phyloP scores from a whole-genome alignment of 2,329 filamentous ascomycete genomes.

The Mollisiaceae sp. region DNA sequence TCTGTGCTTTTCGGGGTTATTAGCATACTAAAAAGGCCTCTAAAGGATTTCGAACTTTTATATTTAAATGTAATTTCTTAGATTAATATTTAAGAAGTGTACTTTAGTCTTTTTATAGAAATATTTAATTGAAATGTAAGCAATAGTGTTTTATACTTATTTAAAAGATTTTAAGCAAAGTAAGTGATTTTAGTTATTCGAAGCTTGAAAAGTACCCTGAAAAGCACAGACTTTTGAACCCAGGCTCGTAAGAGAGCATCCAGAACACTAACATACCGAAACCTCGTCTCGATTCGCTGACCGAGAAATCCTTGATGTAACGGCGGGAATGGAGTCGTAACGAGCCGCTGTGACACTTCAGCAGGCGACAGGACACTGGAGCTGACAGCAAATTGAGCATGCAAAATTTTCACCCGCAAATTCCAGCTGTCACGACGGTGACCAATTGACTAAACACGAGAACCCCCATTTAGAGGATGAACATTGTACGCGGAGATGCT shows the following conservation, averaged over 20 bases:
- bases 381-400: background rate
- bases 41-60: too few relatives aligned
- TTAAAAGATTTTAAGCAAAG: too few relatives aligned
- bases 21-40: too few relatives aligned
- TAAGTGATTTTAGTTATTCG: too few relatives aligned
- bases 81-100: too few relatives aligned
- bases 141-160: too few relatives aligned
- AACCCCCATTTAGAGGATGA: background rate
- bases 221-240: too few relatives aligned
- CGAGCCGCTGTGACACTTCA: slow-evolving; percentile 7
- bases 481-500: slow-evolving; percentile 1
- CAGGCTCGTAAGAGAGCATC: too few relatives aligned
- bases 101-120: too few relatives aligned
- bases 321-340: background rate
- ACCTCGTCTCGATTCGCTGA: slow-evolving; percentile 1
- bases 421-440: background rate
- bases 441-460: background rate
- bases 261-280: slow-evolving; percentile 7
- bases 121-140: too few relatives aligned
- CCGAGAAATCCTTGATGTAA: background rate
- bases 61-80: too few relatives aligned
- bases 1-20: too few relatives aligned
- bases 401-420: slow-evolving; percentile 5
- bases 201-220: background rate
- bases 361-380: background rate